Conservation (phyloP, 2,329 filamentous ascomycete genomes). For the Arthrobotrys megalospora region DNA sequence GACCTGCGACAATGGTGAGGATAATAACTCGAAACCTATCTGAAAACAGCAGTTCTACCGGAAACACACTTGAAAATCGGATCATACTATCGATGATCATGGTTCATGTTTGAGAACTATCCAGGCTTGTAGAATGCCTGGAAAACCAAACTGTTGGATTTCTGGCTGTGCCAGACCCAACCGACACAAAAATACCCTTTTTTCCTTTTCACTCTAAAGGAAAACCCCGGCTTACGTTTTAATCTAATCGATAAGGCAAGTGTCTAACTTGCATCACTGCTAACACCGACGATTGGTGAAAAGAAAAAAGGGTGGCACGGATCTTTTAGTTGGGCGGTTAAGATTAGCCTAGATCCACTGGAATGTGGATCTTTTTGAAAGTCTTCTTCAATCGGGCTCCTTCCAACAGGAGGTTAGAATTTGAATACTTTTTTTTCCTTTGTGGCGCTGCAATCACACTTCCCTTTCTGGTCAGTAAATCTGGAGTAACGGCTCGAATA, state of each 20-base stretch:
- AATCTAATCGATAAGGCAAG: slow-evolving; percentile 59
- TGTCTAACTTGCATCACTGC: slow-evolving; percentile 1
- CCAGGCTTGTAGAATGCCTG: slow-evolving; percentile 25
- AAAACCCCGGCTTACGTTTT: slow-evolving; percentile 18
- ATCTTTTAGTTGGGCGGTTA: slow-evolving; percentile 53
- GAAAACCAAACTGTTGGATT: slow-evolving; percentile 28
- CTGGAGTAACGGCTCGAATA: slow-evolving; percentile 33
- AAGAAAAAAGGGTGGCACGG: slow-evolving; percentile 42
- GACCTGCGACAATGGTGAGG: slow-evolving; percentile 44
- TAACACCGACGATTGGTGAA: slow-evolving; percentile 27
- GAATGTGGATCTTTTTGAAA: slow-evolving; percentile 48
- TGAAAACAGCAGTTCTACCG: slow-evolving; percentile 51
- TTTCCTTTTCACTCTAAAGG: slow-evolving; percentile 25
- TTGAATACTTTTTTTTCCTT: slow-evolving; percentile 23
- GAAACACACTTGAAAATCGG: slow-evolving; percentile 35
- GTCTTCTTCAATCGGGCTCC: slow-evolving; percentile 8
- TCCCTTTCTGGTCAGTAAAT: slow-evolving; percentile 34
- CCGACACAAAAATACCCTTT: slow-evolving; percentile 26
- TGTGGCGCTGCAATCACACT: slow-evolving; percentile 40
- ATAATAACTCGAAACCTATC: slow-evolving; percentile 32
- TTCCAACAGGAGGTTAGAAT: slow-evolving; percentile 45
- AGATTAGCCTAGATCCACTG: slow-evolving; percentile 39
- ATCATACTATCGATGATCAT: not conserved
- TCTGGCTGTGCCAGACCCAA: slow-evolving; percentile 5
- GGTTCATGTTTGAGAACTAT: slow-evolving; percentile 55